Base-by-base conservation (phyloP, 495 filamentous ascomycete genomes). In the Lepraria neglecta region DNA sequence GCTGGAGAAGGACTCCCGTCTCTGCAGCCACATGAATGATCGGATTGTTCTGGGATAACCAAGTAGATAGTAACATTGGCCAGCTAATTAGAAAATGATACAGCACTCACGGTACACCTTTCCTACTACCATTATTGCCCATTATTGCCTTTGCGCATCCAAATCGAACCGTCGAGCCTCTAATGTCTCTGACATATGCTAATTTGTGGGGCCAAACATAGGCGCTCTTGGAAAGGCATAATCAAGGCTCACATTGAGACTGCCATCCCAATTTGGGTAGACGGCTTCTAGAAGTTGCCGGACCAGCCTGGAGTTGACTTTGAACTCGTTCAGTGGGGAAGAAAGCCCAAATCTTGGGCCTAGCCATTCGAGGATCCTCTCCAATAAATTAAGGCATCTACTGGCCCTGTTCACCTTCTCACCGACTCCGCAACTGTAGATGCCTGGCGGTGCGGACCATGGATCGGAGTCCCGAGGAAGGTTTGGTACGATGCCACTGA, bases 351-450 rank as follows among this genome's bases (percentile, higher is more conserved):
- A 62, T 11, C 60, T 56, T 45, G 40, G n/a, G 1, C 35, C 53
- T 9, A 62, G 12, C 58, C 54, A 57, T 52, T 56, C 60, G 35
- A 62, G 43, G 54, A 24, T 48, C 33, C 47, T 47, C 30, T 62
- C 60, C 33, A 46, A 53, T 27, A 47, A 17, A 27, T 56, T 30
- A 10, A 62, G 54, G 28, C 60, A 62, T 11, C 50, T 27, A 12
- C 43, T 21, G 33, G 60, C 43, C 48, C 46, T 62, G 24, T 48
- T 58, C 31, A 58, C 19, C 53, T 33, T 58, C 60, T 56, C 60
- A 21, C 33, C 53, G 24, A 44, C 19, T 24, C 31, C n/a, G 17
- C 48, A 28, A 14, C n/a, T 17, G 19, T 12, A 27, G 14, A 61
- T 40, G 11, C 35, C 59, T 4, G 51, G 51, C 31, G 38, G 24